A percentile compares a stretch with the other conserved stretches of the same genome.
Evolutionary conservation across 2,329 filamentous ascomycete genomes (phyloP).

Genomic region (Sphaerulina musiva): DNA sequence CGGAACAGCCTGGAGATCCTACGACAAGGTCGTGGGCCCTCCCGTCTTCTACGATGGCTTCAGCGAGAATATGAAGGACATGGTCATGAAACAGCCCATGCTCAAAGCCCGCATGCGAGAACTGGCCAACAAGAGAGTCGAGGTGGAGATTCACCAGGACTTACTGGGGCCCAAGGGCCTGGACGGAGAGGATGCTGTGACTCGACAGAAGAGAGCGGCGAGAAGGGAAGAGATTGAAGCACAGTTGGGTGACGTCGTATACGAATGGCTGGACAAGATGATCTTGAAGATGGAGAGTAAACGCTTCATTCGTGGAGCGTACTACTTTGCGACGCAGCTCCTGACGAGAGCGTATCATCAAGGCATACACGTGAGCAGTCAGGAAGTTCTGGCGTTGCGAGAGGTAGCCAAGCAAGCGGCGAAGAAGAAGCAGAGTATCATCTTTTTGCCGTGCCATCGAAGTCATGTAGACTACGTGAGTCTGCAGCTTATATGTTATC

Average conservation of each 20-base stretch:
- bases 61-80: slow-evolving; percentile 77
- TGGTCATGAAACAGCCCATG: slow-evolving; percentile 68
- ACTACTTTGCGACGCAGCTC: slow-evolving; percentile 81
- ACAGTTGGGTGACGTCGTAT: slow-evolving; percentile 71
- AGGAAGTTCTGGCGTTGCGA: slow-evolving; percentile 78
- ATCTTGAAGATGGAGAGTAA: slow-evolving; percentile 99
- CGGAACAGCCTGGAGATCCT: slow-evolving; percentile 89
- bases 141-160: slow-evolving; percentile 70
- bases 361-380: slow-evolving; percentile 89
- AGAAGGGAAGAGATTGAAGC: slow-evolving; percentile 54
- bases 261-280: slow-evolving; percentile 86
- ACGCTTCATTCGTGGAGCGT: slow-evolving; percentile 82
- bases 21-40: slow-evolving; percentile 83
- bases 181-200: slow-evolving; percentile 44
- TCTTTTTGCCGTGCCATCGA: slow-evolving; percentile 89
- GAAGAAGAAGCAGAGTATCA: slow-evolving; percentile 85
- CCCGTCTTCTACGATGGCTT: slow-evolving; percentile 91
- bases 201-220: slow-evolving; percentile 46
- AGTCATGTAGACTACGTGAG: slow-evolving; percentile 97
- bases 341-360: slow-evolving; percentile 92
- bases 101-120: slow-evolving; percentile 68
- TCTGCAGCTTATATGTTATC: slow-evolving; percentile 90
- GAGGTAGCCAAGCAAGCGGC: slow-evolving; percentile 76
- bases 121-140: slow-evolving; percentile 66
- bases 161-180: slow-evolving; percentile 49